Conservation (phyloP, 2,329 filamentous ascomycete species). For the Aspergillus clavatus region DNA sequence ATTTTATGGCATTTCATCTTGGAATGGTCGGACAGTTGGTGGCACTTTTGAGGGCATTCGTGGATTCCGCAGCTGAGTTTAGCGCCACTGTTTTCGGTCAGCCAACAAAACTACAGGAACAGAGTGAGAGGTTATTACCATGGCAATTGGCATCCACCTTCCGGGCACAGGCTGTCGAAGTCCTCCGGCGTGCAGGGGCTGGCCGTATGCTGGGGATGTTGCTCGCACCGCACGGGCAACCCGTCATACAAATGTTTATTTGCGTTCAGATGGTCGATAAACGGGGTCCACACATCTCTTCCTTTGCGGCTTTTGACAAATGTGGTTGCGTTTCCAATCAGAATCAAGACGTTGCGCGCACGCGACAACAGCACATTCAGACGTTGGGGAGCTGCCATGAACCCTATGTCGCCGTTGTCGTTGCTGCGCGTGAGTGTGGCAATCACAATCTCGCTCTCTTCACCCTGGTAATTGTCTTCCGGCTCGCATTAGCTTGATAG, state of each 20-base stretch:
- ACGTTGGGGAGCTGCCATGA: constrained; percentile 61
- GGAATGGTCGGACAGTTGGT: constrained; percentile 57
- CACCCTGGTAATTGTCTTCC: constrained; percentile 72
- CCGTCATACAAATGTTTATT: constrained; percentile 55
- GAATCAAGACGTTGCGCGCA: constrained; percentile 60
- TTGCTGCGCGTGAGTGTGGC: constrained; percentile 66
- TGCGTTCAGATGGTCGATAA: constrained; percentile 54
- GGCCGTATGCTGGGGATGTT: constrained; percentile 50
- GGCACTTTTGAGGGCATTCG: constrained; percentile 56
- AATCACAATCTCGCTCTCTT: constrained; percentile 70
- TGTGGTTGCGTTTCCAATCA: constrained; percentile 65
- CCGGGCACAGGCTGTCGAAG: constrained; percentile 59
- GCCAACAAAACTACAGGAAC: constrained; percentile 1
- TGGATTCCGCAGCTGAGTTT: constrained; percentile 56
- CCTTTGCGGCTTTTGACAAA: constrained; percentile 59
- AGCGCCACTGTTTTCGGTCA: too few relatives aligned
- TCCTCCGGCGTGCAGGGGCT: constrained; percentile 50
- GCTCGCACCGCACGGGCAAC: constrained; percentile 56
- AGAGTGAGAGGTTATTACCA: constrained; percentile 49
- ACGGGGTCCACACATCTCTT: constrained; percentile 51
- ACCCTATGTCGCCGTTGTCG: constrained; percentile 59
- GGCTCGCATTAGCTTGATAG: not conserved
- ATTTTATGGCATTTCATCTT: constrained; percentile 46
- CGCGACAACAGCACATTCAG: constrained; percentile 67
- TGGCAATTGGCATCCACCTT: constrained; percentile 62